Base-by-base conservation (phyloP, 192 early-diverging fungal species). In the Dimargaris xerosporica region DNA sequence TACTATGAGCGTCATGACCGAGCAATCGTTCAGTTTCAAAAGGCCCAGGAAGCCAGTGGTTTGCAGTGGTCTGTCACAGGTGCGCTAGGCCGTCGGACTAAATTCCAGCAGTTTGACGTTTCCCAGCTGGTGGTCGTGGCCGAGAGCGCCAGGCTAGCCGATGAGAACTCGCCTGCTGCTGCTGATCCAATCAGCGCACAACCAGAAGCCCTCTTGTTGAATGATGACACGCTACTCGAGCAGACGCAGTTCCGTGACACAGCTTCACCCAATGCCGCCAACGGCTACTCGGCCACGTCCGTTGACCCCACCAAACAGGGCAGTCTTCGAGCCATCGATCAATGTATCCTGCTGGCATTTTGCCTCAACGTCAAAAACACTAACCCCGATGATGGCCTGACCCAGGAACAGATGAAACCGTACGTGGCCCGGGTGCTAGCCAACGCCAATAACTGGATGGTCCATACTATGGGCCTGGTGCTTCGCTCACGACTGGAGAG, bases 381-480 rank as follows among this genome's bases (percentile, higher is more conserved):
- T 30, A 99, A 95, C 62, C 92, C 94, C 11, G 81, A 74, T 7
- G 82, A 99, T 63, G 96, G 93, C 34, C 75, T 99, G 26, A 99
- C 96, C 9, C 79, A 79, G 31, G 94, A 99, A 71, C 85, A 96
- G 77, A 99, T 99, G 96, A 72, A 82, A 44, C 93, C 96, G 21
- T 99, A 88, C 69, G 90, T 96, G 5, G 71, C 80, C 54, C 85
- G 94, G 50, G 91, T 97, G 10, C 71, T 97, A 47, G 86, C 90
- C 64, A 89, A 94, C 63, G 80, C 91, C 54, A 91, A 91, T 75
- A 99, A 99, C 76, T 99, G 94, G 94, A 91, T 89, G 70, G 89
- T 99, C 17, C 85, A 96, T 76, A 94, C 96, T 29, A 94, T 96
- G 91, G 94, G 79, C 10, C 73, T 99, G 25, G 71, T 99, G 50